A percentile compares a stretch with the other conserved stretches of the same genome.
These are phyloP conservation scores for Penicillium vulpinum DNA, from an alignment of 2,329 filamentous ascomycete species.

Conservation along the genomic window DNA sequence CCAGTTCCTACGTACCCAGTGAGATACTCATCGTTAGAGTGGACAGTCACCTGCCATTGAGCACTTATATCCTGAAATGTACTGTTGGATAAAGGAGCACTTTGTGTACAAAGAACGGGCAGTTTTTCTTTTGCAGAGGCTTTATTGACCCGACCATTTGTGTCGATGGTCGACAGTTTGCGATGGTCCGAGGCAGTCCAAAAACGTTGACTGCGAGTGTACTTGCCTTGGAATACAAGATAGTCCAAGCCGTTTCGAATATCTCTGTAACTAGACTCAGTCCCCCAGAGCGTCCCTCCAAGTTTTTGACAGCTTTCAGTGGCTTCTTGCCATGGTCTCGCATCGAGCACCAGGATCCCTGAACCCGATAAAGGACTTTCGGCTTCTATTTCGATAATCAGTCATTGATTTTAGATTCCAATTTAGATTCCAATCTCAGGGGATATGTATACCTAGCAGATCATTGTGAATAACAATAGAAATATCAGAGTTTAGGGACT, in stretches of 20 bases:
- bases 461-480: slow-evolving; percentile 25
- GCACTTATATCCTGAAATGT: slow-evolving; percentile 12
- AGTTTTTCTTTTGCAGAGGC: slow-evolving; percentile 9
- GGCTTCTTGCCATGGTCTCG: slow-evolving; percentile 18
- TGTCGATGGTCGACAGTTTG: slow-evolving; percentile 12
- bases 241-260: slow-evolving; percentile 17
- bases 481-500: slow-evolving; percentile 15
- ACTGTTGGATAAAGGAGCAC: slow-evolving; percentile 16
- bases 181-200: slow-evolving; percentile 13
- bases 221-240: slow-evolving; percentile 13
- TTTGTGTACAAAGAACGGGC: slow-evolving; percentile 21
- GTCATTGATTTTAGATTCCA: neutral
- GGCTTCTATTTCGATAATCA: slow-evolving; percentile 9
- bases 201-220: slow-evolving; percentile 8
- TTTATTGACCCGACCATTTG: slow-evolving; percentile 10
- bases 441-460: slow-evolving; percentile 9
- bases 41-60: slow-evolving; percentile 18
- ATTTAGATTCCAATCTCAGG: neutral
- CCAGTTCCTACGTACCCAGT: slow-evolving; percentile 18
- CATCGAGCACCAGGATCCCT: slow-evolving; percentile 18
- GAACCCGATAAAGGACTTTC: slow-evolving; percentile 16
- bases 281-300: slow-evolving; percentile 19
- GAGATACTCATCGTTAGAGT: slow-evolving; percentile 19
- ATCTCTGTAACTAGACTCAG: neutral
- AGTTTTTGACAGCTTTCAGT: slow-evolving; percentile 12